phyloP scores from a whole-genome alignment of 2,329 filamentous ascomycete species.

The Penicillium sp. region DNA sequence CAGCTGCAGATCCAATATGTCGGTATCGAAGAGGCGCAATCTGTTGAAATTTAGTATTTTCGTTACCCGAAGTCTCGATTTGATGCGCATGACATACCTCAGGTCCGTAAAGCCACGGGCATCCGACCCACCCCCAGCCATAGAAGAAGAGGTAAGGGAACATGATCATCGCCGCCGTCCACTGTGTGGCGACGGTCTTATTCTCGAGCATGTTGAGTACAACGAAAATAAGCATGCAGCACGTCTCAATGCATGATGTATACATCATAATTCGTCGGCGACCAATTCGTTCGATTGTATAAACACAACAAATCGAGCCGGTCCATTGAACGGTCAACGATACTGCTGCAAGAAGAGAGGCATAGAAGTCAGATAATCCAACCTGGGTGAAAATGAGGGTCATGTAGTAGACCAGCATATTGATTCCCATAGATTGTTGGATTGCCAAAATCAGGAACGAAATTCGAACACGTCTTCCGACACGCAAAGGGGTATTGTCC shows the following conservation, averaged over 20 bases:
- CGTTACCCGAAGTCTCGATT: neutral
- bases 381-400: conserved; percentile 37
- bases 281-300: conserved; percentile 10
- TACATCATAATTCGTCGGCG: conserved; percentile 7
- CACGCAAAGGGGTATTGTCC: conserved; percentile 41
- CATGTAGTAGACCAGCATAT: conserved; percentile 38
- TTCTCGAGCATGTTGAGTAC: conserved; percentile 9
- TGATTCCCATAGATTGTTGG: conserved; percentile 38
- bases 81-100: conserved; percentile 2
- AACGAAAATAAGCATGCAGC: conserved; percentile 19
- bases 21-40: conserved; percentile 17
- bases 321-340: conserved; percentile 2
- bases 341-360: conserved; percentile 20
- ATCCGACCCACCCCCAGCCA: conserved; percentile 20
- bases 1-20: conserved; percentile 11
- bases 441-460: conserved; percentile 39
- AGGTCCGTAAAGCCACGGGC: conserved; percentile 14
- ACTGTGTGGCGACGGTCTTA: conserved; percentile 15
- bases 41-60: neutral
- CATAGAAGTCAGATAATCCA: conserved; percentile 28
- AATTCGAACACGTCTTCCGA: conserved; percentile 42
- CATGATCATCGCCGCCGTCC: conserved; percentile 15
- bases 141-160: conserved; percentile 19
- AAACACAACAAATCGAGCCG: conserved; percentile 4
- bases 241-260: neutral